Percentiles rank a stretch among this genome's conserved stretches.
phyloP scores from a whole-genome alignment of 2,329 filamentous ascomycete species.

The Monilinia polystroma region DNA sequence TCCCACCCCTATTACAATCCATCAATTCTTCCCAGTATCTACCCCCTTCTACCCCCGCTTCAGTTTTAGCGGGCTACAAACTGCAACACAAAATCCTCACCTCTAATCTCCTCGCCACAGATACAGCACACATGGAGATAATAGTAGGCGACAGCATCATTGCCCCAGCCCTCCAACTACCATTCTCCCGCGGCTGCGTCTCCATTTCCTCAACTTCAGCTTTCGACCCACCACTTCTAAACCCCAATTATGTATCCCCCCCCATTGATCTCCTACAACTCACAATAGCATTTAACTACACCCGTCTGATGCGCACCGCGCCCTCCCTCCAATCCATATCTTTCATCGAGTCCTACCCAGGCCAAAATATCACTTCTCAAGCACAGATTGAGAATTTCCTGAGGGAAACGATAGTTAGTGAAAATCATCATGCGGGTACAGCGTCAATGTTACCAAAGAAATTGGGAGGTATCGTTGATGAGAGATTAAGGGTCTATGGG shows the following conservation, averaged over 20 bases:
- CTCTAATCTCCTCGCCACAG: background rate
- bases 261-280: conserved; percentile 41
- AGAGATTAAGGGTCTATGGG: conserved; percentile 35
- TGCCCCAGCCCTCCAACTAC: conserved; percentile 41
- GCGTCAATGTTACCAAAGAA: conserved; percentile 22
- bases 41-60: background rate
- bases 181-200: conserved; percentile 55
- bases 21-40: conserved; percentile 16
- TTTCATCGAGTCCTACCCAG: conserved; percentile 2
- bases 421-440: conserved; percentile 23
- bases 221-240: conserved; percentile 41
- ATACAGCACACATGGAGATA: conserved; percentile 10
- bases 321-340: background rate
- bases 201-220: conserved; percentile 47
- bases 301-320: conserved; percentile 11
- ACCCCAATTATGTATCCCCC: conserved; percentile 46
- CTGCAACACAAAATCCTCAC: conserved; percentile 12
- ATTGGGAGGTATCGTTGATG: conserved; percentile 33
- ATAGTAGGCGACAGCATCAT: conserved; percentile 13
- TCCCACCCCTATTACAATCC: background rate
- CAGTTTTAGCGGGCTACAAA: conserved; percentile 10
- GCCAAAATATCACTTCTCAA: background rate
- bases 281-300: conserved; percentile 18
- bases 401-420: background rate
- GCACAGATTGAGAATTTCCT: conserved; percentile 13